Evolutionary conservation across 2,329 filamentous ascomycete species (phyloP).

Genomic region (Ascochyta koolunga): DNA sequence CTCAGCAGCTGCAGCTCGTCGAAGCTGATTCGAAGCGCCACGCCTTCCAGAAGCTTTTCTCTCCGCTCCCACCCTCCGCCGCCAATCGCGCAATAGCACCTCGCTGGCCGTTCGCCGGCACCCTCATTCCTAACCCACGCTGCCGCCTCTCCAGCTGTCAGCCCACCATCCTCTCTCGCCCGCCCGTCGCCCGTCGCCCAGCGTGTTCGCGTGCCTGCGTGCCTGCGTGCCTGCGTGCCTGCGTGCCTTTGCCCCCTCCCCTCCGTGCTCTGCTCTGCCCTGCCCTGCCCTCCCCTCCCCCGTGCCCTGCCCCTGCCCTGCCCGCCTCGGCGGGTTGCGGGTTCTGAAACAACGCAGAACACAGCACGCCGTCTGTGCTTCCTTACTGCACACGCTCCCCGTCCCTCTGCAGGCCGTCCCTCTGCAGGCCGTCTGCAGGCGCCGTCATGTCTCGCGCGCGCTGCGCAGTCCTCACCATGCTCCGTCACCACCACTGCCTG

Average conservation of each 20-base stretch:
- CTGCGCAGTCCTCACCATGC: too few relatives aligned
- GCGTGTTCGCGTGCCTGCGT: too few relatives aligned
- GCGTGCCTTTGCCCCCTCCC: too few relatives aligned
- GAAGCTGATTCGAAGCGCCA: constrained; percentile 15
- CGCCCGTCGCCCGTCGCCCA: neutral
- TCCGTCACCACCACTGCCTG: too few relatives aligned
- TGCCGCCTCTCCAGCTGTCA: neutral
- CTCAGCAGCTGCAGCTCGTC: neutral
- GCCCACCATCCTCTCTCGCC: too few relatives aligned
- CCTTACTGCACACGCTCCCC: neutral
- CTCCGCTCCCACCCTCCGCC: constrained; percentile 1
- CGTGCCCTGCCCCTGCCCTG: neutral
- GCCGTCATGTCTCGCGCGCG: neutral
- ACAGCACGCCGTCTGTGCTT: constrained; percentile 3
- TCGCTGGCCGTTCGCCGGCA: too few relatives aligned
- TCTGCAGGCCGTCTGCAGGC: too few relatives aligned
- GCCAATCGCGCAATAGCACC: neutral
- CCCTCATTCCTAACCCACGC: neutral
- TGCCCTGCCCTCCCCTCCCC: neutral
- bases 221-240: neutral
- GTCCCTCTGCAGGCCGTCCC: too few relatives aligned
- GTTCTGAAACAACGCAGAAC: constrained; percentile 7
- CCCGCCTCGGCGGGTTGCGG: neutral
- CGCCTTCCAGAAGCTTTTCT: constrained; percentile 12
- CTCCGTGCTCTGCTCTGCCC: neutral